These are phyloP conservation scores for Cicer judaicum DNA, from an alignment of 306 rosid genomes.

Conservation along the genomic window DNA sequence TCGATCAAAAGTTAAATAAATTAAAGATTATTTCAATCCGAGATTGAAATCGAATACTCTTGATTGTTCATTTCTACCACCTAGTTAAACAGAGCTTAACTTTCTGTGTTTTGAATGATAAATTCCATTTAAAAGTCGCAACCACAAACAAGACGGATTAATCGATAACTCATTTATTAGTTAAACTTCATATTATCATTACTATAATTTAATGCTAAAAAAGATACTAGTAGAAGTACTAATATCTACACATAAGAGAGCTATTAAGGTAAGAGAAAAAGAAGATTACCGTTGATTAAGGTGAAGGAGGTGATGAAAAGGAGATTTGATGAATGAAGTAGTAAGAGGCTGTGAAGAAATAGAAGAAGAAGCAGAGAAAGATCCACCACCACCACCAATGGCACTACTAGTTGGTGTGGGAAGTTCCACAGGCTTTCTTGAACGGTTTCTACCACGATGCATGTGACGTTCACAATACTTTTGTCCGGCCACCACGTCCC, in stretches of 20 bases:
- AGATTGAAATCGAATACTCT: too few species aligned
- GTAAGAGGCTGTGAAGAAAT: constrained; percentile 49
- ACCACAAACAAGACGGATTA: too few species aligned
- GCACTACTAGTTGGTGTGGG: constrained; percentile 59
- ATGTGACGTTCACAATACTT: constrained; percentile 98
- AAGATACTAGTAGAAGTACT: neutral
- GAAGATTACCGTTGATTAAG: constrained; percentile 64
- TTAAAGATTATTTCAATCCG: too few species aligned
- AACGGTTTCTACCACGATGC: constrained; percentile 98
- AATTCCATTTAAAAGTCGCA: too few species aligned
- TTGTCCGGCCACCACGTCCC: constrained; percentile 94
- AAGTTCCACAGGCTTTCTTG: constrained; percentile 99
- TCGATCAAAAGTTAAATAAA: too few species aligned
- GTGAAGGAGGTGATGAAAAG: constrained; percentile 69
- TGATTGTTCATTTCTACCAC: too few species aligned
- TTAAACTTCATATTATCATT: too few species aligned
- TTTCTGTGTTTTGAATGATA: too few species aligned
- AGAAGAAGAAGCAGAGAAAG: constrained; percentile 43
- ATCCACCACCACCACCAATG: constrained; percentile 14
- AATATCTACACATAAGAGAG: neutral
- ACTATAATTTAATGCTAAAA: neutral
- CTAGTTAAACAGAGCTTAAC: too few species aligned
- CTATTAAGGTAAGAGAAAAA: neutral
- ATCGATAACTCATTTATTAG: too few species aligned
- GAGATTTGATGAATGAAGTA: constrained; percentile 58